phyloP scores from a whole-genome alignment of 2,329 filamentous ascomycete genomes.

The Clonostachys byssicola region DNA sequence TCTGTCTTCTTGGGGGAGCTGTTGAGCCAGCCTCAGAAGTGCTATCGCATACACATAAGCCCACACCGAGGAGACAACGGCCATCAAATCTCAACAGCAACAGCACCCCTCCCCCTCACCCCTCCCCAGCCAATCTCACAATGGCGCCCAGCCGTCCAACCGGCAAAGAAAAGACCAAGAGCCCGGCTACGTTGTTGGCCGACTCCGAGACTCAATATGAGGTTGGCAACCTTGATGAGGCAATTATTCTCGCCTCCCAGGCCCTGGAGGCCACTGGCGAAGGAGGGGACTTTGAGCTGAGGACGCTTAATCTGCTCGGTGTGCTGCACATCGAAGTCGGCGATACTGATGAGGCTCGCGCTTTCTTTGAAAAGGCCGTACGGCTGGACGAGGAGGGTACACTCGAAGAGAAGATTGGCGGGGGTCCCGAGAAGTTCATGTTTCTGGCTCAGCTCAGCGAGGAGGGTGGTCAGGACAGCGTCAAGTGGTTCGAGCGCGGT shows the following conservation, averaged over 20 bases:
- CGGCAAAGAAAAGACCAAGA: conserved; percentile 25
- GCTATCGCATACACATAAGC: too few species aligned
- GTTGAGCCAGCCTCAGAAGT: too few species aligned
- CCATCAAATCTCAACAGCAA: too few species aligned
- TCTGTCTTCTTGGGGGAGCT: too few species aligned
- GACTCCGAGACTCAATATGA: conserved; percentile 36
- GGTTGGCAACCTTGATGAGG: conserved; percentile 34
- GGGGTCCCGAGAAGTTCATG: conserved; percentile 89
- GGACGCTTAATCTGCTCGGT: conserved; percentile 71
- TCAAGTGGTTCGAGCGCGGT: conserved; percentile 66
- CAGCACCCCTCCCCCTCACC: too few species aligned
- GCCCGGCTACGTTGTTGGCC: conserved; percentile 18
- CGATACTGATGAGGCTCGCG: conserved; percentile 70
- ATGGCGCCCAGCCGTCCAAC: conserved; percentile 27
- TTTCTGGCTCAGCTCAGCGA: conserved; percentile 89
- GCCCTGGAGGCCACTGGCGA: conserved; percentile 37
- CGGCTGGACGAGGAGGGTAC: conserved; percentile 72
- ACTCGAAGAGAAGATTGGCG: conserved; percentile 66
- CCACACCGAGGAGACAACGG: too few species aligned
- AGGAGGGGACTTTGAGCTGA: conserved; percentile 48
- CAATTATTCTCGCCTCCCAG: conserved; percentile 30
- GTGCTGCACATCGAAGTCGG: conserved; percentile 81
- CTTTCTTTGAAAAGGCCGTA: conserved; percentile 69
- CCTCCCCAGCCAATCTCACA: conserved; percentile 1
- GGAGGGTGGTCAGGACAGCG: conserved; percentile 61